These are phyloP conservation scores for Metarhizium sp. DNA, from an alignment of 2,329 filamentous ascomycete species.

Conservation along the genomic window DNA sequence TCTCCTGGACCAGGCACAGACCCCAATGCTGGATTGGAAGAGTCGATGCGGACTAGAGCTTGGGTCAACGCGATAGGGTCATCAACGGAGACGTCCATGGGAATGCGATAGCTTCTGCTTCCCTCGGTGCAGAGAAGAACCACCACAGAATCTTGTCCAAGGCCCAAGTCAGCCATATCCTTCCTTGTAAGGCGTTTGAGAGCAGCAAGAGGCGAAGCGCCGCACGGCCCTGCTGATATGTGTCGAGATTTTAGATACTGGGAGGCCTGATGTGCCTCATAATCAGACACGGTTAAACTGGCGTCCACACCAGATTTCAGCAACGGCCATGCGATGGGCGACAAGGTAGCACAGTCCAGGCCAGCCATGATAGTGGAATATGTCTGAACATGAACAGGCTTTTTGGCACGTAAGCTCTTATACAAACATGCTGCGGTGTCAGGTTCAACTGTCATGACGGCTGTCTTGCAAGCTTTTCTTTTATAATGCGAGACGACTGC, in stretches of 20 bases:
- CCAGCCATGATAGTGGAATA: slow-evolving; percentile 62
- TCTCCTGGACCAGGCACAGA: slow-evolving; percentile 34
- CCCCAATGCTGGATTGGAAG: slow-evolving; percentile 35
- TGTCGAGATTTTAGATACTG: slow-evolving; percentile 37
- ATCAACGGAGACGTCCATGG: slow-evolving; percentile 29
- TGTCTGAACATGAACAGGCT: slow-evolving; percentile 41
- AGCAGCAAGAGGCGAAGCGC: slow-evolving; percentile 47
- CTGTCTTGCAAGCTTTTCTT: slow-evolving; percentile 16
- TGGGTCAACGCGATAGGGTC: slow-evolving; percentile 34
- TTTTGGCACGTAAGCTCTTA: slow-evolving; percentile 39
- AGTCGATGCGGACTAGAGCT: slow-evolving; percentile 37
- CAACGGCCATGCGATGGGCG: slow-evolving; percentile 53
- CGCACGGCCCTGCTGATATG: slow-evolving; percentile 52
- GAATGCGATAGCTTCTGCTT: slow-evolving; percentile 39
- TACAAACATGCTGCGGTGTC: slow-evolving; percentile 52
- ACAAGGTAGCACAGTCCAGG: slow-evolving; percentile 63
- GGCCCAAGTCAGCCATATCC: slow-evolving; percentile 22
- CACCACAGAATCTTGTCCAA: slow-evolving; percentile 43
- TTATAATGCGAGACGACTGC: slow-evolving; percentile 60
- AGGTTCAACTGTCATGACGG: slow-evolving; percentile 61
- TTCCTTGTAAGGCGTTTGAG: slow-evolving; percentile 36
- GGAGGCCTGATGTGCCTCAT: slow-evolving; percentile 51
- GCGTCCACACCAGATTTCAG: slow-evolving; percentile 50
- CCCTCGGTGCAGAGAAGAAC: slow-evolving; percentile 57
- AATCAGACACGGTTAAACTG: slow-evolving; percentile 50